These are phyloP conservation scores for Vicia sativa DNA, from an alignment of 306 rosid species.

Conservation along the genomic window DNA sequence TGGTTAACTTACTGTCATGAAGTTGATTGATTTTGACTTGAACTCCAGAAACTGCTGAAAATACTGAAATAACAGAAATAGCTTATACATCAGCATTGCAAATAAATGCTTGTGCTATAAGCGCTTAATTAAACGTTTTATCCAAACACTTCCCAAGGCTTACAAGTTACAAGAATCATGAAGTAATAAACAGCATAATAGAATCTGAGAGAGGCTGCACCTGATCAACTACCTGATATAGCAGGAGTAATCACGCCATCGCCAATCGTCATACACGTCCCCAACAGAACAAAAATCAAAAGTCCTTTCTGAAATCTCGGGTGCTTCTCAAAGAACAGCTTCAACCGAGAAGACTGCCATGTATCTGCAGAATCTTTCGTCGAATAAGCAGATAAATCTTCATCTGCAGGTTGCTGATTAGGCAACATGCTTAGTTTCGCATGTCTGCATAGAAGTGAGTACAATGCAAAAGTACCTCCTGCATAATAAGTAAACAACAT, in stretches of 20 bases:
- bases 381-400: conserved; percentile 40
- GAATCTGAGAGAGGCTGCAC: conserved; percentile 39
- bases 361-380: conserved; percentile 42
- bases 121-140: too few relatives aligned
- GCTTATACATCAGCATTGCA: too few relatives aligned
- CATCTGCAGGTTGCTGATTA: conserved; percentile 68
- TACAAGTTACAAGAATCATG: conserved; percentile 34
- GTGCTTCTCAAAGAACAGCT: conserved; percentile 56
- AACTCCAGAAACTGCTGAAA: conserved; percentile 86
- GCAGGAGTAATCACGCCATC: conserved; percentile 87
- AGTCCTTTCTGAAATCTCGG: conserved; percentile 55
- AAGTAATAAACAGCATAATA: conserved; percentile 40
- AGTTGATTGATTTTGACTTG: conserved; percentile 68
- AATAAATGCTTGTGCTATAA: too few relatives aligned
- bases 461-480: conserved; percentile 88
- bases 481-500: conserved; percentile 43
- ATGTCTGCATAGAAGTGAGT: conserved; percentile 77
- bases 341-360: conserved; percentile 40
- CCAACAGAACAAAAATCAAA: conserved; percentile 68
- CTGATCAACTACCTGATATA: conserved; percentile 69
- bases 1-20: conserved; percentile 66
- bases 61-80: conserved; percentile 66
- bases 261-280: conserved; percentile 77
- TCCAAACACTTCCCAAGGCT: too few relatives aligned
- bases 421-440: conserved; percentile 69